These are phyloP conservation scores for Calonectria honghensis DNA, from an alignment of 2,329 filamentous ascomycete species.

Conservation along the genomic window DNA sequence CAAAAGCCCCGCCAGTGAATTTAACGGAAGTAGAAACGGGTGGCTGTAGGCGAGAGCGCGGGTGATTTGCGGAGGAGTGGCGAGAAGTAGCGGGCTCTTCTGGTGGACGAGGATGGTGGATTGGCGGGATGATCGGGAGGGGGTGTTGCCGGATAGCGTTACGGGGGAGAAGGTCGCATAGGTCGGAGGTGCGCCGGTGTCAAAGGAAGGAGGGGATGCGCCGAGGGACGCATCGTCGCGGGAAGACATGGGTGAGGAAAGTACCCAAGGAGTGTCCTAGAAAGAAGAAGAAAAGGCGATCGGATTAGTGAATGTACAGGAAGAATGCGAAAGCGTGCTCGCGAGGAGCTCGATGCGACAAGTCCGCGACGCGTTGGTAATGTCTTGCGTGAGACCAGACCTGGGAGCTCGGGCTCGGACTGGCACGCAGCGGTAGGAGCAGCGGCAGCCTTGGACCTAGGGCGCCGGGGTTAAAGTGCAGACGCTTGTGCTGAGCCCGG, in stretches of 20 bases:
- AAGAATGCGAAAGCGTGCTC: slow-evolving; percentile 12
- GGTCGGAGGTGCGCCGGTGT: slow-evolving; percentile 76
- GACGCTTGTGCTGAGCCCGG: background rate
- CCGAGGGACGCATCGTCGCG: slow-evolving; percentile 61
- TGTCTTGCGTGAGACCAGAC: slow-evolving; percentile 1
- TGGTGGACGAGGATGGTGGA: slow-evolving; percentile 97
- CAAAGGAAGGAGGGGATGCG: slow-evolving; percentile 59
- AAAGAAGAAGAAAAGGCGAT: slow-evolving; percentile 30
- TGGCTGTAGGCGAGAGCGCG: slow-evolving; percentile 96
- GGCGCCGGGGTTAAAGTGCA: slow-evolving; percentile 7
- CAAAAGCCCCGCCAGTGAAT: slow-evolving; percentile 87
- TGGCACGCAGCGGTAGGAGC: background rate
- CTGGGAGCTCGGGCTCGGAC: slow-evolving; percentile 7
- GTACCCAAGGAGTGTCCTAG: slow-evolving; percentile 70
- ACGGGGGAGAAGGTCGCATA: slow-evolving; percentile 93
- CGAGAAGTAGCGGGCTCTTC: slow-evolving; percentile 93
- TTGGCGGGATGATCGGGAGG: slow-evolving; percentile 78
- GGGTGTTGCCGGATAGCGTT: slow-evolving; percentile 81
- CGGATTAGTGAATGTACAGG: slow-evolving; percentile 46
- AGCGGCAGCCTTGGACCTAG: background rate
- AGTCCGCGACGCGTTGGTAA: slow-evolving; percentile 18
- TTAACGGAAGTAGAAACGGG: slow-evolving; percentile 92
- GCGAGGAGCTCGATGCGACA: slow-evolving; percentile 23
- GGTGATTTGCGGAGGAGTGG: slow-evolving; percentile 95
- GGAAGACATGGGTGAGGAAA: slow-evolving; percentile 62